phyloP scores from a whole-genome alignment of 2,329 filamentous ascomycete species.

The Sarocladium brachiariae region DNA sequence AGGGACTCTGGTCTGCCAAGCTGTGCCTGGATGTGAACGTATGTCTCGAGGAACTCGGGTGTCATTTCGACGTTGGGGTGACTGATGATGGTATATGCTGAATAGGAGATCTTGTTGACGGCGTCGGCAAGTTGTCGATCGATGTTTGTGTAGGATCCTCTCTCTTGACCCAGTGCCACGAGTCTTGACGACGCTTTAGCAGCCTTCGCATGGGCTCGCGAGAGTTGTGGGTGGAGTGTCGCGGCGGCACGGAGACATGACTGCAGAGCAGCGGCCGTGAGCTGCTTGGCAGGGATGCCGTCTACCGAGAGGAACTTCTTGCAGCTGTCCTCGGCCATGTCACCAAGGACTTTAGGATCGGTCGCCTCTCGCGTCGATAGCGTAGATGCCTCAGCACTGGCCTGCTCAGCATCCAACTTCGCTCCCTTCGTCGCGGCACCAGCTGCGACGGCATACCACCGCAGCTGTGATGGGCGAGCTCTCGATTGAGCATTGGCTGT shows the following conservation, averaged over 20 bases:
- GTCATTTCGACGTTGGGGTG: slow-evolving; percentile 77
- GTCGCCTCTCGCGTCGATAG: slow-evolving; percentile 19
- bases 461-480: neutral
- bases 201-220: slow-evolving; percentile 29
- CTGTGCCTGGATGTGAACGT: slow-evolving; percentile 68
- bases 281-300: slow-evolving; percentile 36
- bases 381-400: neutral
- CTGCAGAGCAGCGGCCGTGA: slow-evolving; percentile 36
- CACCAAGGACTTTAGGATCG: slow-evolving; percentile 33
- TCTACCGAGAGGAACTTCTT: slow-evolving; percentile 36
- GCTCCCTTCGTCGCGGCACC: neutral
- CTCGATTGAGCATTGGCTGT: neutral
- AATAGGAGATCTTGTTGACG: slow-evolving; percentile 45
- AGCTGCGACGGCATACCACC: slow-evolving; percentile 1
- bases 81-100: slow-evolving; percentile 63
- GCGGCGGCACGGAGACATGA: slow-evolving; percentile 38
- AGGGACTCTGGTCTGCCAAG: slow-evolving; percentile 70
- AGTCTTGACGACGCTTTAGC: slow-evolving; percentile 44
- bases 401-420: neutral
- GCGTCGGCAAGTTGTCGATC: slow-evolving; percentile 34
- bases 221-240: slow-evolving; percentile 34
- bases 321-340: slow-evolving; percentile 34
- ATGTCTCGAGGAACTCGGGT: slow-evolving; percentile 61
- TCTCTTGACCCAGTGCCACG: slow-evolving; percentile 36
- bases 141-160: slow-evolving; percentile 19